Evolutionary conservation across 441 rosid species (phyloP).

Genomic region (Populus hybrid): DNA sequence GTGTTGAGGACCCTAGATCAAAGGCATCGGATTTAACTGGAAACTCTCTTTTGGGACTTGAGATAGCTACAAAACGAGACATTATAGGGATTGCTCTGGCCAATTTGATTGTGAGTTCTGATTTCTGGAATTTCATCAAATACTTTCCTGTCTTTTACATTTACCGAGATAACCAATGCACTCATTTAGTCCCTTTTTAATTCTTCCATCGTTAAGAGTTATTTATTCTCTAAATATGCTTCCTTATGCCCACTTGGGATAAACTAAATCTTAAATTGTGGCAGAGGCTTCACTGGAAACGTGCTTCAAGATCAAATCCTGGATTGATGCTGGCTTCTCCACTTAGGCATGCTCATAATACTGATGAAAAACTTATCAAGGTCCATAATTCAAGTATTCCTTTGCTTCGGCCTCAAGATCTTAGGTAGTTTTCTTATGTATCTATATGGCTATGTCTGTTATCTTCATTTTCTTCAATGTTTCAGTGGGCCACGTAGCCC

Average conservation of each 20-base stretch:
- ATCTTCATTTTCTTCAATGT: background rate
- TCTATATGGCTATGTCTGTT: background rate
- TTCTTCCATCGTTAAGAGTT: background rate
- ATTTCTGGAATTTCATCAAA: conserved; percentile 1
- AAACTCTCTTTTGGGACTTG: conserved; percentile 68
- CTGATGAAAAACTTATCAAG: conserved; percentile 38
- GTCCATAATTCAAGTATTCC: conserved; percentile 36
- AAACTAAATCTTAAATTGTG: conserved; percentile 16
- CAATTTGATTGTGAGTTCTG: conserved; percentile 72
- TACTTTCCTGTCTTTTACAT: background rate
- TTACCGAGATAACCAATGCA: background rate
- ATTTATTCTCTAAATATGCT: background rate
- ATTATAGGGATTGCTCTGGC: conserved; percentile 90
- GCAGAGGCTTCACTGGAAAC: conserved; percentile 94
- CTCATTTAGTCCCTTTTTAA: background rate
- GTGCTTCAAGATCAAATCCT: conserved; percentile 67
- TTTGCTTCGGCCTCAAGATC: conserved; percentile 70
- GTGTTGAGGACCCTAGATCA: conserved; percentile 83
- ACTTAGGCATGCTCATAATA: conserved; percentile 46
- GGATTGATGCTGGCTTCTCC: conserved; percentile 92
- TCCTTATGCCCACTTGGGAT: background rate
- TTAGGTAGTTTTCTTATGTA: conserved; percentile 42
- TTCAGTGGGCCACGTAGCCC: background rate
- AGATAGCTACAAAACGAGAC: conserved; percentile 77
- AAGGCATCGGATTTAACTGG: conserved; percentile 92